Evolutionary conservation across 768 basidiomycete species (phyloP).

Genomic region (Amanita thiersii): DNA sequence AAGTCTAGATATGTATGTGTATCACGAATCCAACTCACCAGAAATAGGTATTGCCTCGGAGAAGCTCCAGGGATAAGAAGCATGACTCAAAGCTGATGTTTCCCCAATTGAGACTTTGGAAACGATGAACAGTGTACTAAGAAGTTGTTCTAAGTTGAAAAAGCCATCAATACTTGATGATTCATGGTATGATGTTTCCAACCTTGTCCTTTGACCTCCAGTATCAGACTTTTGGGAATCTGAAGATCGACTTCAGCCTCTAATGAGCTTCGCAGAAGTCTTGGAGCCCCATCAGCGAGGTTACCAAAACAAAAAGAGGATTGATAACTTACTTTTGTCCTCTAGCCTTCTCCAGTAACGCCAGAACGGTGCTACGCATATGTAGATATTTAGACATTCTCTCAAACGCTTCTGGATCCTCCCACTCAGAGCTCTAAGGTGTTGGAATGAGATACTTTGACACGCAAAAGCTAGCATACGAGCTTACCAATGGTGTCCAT

Average conservation of each 20-base stretch:
- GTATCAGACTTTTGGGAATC: constrained; percentile 30
- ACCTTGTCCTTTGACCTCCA: constrained; percentile 35
- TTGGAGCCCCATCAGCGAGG: constrained; percentile 18
- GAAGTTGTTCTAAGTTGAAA: constrained; percentile 37
- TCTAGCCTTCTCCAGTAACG: constrained; percentile 70
- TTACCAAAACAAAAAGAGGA: background rate
- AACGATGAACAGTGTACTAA: constrained; percentile 76
- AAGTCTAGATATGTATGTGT: background rate
- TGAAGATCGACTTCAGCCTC: constrained; percentile 70
- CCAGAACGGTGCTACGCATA: constrained; percentile 53
- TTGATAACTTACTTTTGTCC: constrained; percentile 50
- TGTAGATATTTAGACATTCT: constrained; percentile 60
- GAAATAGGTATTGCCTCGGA: constrained; percentile 31
- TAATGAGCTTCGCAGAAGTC: constrained; percentile 65
- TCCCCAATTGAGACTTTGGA: constrained; percentile 56
- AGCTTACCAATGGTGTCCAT: constrained; percentile 66
- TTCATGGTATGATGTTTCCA: background rate
- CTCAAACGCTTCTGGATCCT: constrained; percentile 41
- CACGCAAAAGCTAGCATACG: background rate
- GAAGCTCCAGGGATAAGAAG: constrained; percentile 43
- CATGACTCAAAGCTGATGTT: constrained; percentile 30
- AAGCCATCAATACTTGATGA: background rate
- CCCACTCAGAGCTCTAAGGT: constrained; percentile 51
- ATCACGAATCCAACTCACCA: constrained; percentile 28
- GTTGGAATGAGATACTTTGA: background rate